phyloP scores from a whole-genome alignment of 75 land plant genomes.

The Chamaecyparis obtusa region DNA sequence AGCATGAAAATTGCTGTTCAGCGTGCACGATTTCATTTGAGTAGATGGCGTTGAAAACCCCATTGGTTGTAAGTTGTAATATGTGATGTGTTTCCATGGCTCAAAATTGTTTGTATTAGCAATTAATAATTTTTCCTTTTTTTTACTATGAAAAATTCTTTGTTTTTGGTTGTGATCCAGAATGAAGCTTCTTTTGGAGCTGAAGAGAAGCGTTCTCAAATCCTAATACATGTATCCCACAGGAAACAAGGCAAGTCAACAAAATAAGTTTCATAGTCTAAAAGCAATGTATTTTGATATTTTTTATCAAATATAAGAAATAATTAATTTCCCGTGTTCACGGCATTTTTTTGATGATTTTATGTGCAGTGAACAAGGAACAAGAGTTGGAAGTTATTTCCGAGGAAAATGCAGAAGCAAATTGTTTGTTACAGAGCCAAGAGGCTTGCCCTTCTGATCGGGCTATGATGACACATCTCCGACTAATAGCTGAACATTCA shows the following conservation, averaged over 20 bases:
- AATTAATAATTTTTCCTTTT: background rate
- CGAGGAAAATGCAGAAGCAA: background rate
- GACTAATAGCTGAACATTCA: constrained; percentile 2
- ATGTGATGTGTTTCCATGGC: background rate
- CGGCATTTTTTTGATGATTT: background rate
- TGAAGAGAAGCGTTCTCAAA: background rate
- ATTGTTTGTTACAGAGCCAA: background rate
- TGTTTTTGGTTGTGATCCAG: background rate
- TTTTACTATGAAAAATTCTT: background rate
- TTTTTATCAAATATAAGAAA: background rate
- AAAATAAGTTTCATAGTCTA: background rate
- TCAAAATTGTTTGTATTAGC: background rate
- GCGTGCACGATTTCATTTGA: background rate
- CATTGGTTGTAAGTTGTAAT: background rate
- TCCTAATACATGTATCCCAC: background rate
- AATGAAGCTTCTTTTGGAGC: background rate
- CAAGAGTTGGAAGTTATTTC: background rate
- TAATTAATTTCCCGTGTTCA: background rate
- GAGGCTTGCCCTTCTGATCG: constrained; percentile 2
- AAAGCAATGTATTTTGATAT: background rate
- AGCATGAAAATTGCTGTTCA: background rate
- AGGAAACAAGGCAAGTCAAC: background rate
- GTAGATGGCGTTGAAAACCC: background rate
- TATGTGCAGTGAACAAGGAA: background rate
- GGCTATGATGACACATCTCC: background rate